Base-by-base conservation (phyloP, 2,329 filamentous ascomycete species). In the Emmonsiellopsis sp. region DNA sequence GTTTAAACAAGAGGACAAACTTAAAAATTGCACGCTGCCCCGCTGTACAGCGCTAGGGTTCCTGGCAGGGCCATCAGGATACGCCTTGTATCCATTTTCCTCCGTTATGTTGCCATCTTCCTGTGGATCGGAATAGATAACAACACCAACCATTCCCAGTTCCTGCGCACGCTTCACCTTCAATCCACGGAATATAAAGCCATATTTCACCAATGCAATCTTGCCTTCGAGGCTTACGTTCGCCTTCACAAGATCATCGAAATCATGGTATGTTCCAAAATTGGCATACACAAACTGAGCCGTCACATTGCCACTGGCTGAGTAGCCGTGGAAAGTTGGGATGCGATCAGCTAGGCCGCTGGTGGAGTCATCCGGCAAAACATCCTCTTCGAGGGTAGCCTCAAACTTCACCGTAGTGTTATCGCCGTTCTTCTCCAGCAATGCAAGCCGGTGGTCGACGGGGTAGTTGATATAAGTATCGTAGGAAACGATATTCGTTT, bases 321-420 rank as follows among this genome's bases (percentile, higher is more conserved):
- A 95, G 70, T 96, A 97, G 51, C 92, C 93, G 65, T 97, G 92
- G 74, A 97, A 97, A 0, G 86, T 92, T 1, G 92, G 90, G 26
- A 97, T 79, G 32, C 89, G 78, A 62, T 90, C 80, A 8, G 79
- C 71, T 45, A 89, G 74, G 20, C 83, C 79, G 15, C 84, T 89
- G 0, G 90, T 94, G 2, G 83, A 80, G 67, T 98, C 93, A 51
- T 95, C 85, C 0, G 89, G 79, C 5, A 97, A 74, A 1, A 92
- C 79, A 64, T 95, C 89, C 69, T 98, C 93, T 61, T 87, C 83
- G 41, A 97, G 73, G 1, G 82, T 84, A 0, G 91, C 92, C 65
- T 90, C 83, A 63, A 85, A 95, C n/a, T 80, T 77, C 31, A 91
- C 77, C 51, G 80, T 77, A 76, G 61, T 70, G 65, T 48, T 59